phyloP scores from a whole-genome alignment of 768 basidiomycete genomes.

The Suillus brevipes region DNA sequence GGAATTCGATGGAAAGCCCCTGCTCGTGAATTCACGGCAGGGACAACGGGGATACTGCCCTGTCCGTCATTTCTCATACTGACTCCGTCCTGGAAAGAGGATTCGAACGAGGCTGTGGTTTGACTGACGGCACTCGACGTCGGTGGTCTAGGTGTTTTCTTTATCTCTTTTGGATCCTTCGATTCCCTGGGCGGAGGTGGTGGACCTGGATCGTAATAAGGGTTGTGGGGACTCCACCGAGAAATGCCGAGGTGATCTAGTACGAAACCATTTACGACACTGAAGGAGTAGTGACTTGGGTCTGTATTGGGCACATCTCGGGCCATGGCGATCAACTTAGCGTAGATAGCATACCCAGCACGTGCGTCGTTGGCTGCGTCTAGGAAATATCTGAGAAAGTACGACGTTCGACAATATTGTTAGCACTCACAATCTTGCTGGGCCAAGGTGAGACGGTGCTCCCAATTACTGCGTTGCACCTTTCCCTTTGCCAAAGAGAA shows the following conservation, averaged over 20 bases:
- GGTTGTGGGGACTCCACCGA: slow-evolving; percentile 60
- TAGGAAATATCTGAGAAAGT: slow-evolving; percentile 24
- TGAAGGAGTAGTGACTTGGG: slow-evolving; percentile 56
- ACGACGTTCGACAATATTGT: neutral
- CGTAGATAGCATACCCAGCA: slow-evolving; percentile 57
- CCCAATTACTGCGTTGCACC: slow-evolving; percentile 72
- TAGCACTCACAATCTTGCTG: slow-evolving; percentile 62
- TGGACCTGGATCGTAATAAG: slow-evolving; percentile 72
- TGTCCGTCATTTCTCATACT: neutral
- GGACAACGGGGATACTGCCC: neutral
- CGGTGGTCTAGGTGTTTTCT: neutral
- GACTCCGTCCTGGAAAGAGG: neutral
- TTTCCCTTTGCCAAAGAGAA: slow-evolving; percentile 56
- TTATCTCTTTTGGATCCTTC: slow-evolving; percentile 28
- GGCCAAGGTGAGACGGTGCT: slow-evolving; percentile 39
- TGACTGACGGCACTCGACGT: neutral
- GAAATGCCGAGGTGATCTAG: slow-evolving; percentile 36
- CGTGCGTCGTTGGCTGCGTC: slow-evolving; percentile 77
- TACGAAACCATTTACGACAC: slow-evolving; percentile 47
- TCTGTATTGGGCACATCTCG: slow-evolving; percentile 33
- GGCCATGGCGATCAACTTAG: slow-evolving; percentile 45
- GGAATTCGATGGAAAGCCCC: neutral
- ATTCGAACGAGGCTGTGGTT: neutral
- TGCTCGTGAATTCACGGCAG: neutral
- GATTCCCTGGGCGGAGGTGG: slow-evolving; percentile 53